Evolutionary conservation across 352 stramenopile species (phyloP).

Genomic region (Globisporangium iwayamae): DNA sequence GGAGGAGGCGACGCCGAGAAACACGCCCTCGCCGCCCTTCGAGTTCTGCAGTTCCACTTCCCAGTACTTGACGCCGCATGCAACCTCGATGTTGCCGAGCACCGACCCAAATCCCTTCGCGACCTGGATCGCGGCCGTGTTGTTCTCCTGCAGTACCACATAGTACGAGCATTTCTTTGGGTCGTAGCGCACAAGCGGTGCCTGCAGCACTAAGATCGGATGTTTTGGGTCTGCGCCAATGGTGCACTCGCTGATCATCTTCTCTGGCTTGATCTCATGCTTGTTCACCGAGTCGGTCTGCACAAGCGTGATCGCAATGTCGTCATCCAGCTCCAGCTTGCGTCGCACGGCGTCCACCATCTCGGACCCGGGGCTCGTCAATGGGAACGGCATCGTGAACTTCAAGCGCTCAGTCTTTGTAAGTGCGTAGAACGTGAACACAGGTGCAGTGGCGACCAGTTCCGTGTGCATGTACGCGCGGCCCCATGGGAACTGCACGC

Average conservation of each 20-base stretch:
- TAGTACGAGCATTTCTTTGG: slow-evolving; percentile 56
- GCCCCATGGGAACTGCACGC: slow-evolving; percentile 76
- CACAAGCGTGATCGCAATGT: slow-evolving; percentile 59
- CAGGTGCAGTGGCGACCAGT: slow-evolving; percentile 45
- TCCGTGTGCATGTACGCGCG: slow-evolving; percentile 60
- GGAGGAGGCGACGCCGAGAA: slow-evolving; percentile 53
- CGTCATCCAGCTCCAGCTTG: slow-evolving; percentile 41
- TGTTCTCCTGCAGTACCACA: slow-evolving; percentile 49
- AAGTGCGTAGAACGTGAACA: slow-evolving; percentile 82
- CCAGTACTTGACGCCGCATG: slow-evolving; percentile 80
- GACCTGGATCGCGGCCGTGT: slow-evolving; percentile 48
- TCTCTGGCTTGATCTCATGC: slow-evolving; percentile 57
- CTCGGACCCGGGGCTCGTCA: slow-evolving; percentile 47
- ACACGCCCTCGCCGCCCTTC: slow-evolving; percentile 60
- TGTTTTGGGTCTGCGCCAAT: slow-evolving; percentile 57
- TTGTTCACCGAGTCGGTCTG: slow-evolving; percentile 74
- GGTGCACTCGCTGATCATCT: slow-evolving; percentile 61
- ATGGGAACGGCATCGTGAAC: slow-evolving; percentile 57
- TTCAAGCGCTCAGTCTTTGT: slow-evolving; percentile 58
- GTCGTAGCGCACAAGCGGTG: slow-evolving; percentile 61
- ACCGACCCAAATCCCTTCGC: slow-evolving; percentile 63
- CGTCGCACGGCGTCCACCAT: slow-evolving; percentile 57
- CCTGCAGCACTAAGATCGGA: slow-evolving; percentile 70
- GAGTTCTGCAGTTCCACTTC: slow-evolving; percentile 59
- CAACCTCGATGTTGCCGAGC: slow-evolving; percentile 49